A percentile compares a stretch with the other conserved stretches of the same genome.
Conservation (phyloP, 441 rosid genomes). For the Breynia disticha region DNA sequence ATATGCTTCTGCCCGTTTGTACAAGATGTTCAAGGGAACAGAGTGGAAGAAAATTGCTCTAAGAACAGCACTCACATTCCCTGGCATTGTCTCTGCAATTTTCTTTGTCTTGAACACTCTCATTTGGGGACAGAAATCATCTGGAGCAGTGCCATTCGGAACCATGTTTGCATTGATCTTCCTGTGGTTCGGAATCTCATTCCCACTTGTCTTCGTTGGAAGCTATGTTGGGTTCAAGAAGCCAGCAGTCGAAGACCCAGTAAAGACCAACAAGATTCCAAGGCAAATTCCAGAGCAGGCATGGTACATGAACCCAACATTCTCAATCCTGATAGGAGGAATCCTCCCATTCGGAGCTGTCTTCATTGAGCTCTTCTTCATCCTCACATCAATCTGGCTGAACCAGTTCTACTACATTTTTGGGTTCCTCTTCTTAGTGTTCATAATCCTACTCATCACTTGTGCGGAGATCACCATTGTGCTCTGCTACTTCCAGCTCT, state of each 20-base stretch:
- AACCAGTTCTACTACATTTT: conserved; percentile 94
- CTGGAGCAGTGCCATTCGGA: conserved; percentile 92
- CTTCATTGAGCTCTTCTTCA: conserved; percentile 86
- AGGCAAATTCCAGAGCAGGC: conserved; percentile 78
- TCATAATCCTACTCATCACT: conserved; percentile 65
- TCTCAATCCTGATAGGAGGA: conserved; percentile 88
- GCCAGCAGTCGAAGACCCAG: conserved; percentile 68
- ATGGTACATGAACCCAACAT: conserved; percentile 87
- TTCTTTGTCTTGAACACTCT: conserved; percentile 82
- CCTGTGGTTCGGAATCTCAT: conserved; percentile 95
- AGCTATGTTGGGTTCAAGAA: conserved; percentile 67
- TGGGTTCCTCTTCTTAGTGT: conserved; percentile 88
- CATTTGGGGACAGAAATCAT: conserved; percentile 93
- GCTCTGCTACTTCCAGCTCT: conserved; percentile 90
- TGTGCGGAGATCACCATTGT: conserved; percentile 91
- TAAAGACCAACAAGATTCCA: conserved; percentile 86
- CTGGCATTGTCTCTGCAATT: conserved; percentile 49
- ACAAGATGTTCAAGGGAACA: conserved; percentile 71
- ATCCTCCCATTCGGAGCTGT: conserved; percentile 93
- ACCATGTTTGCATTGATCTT: conserved; percentile 81
- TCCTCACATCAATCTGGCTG: conserved; percentile 90
- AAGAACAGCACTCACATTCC: conserved; percentile 76
- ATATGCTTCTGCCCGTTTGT: conserved; percentile 61
- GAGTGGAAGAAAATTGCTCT: conserved; percentile 83
- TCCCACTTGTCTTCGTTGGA: conserved; percentile 77